A percentile compares a stretch with the other conserved stretches of the same genome.
These are phyloP conservation scores for Mrakia frigida DNA, from an alignment of 768 basidiomycete species.

Conservation along the genomic window DNA sequence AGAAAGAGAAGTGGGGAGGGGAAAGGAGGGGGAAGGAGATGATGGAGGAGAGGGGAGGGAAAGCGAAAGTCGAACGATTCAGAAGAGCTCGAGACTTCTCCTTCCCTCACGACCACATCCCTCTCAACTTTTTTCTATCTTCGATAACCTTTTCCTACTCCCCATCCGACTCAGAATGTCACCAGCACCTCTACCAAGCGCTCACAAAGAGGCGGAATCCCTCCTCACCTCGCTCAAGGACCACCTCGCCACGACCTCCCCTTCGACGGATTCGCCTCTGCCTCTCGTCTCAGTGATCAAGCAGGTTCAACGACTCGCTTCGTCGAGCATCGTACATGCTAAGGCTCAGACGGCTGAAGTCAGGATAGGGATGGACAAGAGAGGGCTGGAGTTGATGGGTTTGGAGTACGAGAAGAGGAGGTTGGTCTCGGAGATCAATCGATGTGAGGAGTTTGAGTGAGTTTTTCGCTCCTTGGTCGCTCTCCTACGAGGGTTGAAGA, in stretches of 20 bases:
- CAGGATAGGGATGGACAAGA: neutral
- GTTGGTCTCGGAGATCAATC: neutral
- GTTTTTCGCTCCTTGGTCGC: neutral
- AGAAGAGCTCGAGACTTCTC: neutral
- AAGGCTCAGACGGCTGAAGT: conserved; percentile 8
- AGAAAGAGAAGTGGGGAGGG: neutral
- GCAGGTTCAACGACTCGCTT: conserved; percentile 15
- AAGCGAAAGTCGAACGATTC: neutral
- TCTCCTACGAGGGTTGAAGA: neutral
- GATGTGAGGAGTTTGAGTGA: conserved; percentile 17
- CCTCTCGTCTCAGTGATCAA: conserved; percentile 6
- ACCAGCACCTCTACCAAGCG: neutral
- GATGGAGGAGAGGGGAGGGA: neutral
- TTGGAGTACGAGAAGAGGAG: conserved; percentile 24
- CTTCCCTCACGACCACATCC: neutral
- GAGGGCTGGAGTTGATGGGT: conserved; percentile 1
- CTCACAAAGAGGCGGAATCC: neutral
- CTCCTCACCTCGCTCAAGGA: neutral
- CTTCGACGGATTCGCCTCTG: neutral
- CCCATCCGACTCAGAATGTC: neutral
- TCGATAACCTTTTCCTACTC: too few relatives aligned
- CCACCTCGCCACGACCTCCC: neutral
- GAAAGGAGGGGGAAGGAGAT: neutral
- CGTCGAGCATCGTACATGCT: neutral
- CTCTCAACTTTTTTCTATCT: neutral